Conservation (phyloP, 2,329 filamentous ascomycete genomes). For the Seiridium cupressi region DNA sequence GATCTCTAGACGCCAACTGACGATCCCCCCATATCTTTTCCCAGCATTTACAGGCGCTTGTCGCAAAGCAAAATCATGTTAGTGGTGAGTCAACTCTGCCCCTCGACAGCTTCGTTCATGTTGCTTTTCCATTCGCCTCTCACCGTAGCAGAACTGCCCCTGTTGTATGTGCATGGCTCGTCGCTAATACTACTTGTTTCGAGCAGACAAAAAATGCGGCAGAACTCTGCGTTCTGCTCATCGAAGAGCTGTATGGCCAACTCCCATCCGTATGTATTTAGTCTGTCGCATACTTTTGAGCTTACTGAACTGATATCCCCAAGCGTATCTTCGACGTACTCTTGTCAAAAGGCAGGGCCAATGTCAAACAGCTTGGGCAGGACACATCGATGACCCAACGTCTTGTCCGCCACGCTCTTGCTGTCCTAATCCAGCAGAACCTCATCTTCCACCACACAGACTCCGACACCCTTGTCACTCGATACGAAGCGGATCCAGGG, state of each 20-base stretch:
- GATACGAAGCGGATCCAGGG: slow-evolving; percentile 81
- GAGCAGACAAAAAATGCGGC: slow-evolving; percentile 69
- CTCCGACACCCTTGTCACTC: slow-evolving; percentile 59
- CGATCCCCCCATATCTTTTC: slow-evolving; percentile 11
- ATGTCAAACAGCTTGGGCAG: slow-evolving; percentile 65
- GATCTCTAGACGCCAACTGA: slow-evolving; percentile 71
- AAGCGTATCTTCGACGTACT: slow-evolving; percentile 85
- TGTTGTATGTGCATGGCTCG: background rate
- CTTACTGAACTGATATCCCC: background rate
- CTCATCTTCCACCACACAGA: slow-evolving; percentile 74
- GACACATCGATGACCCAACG: slow-evolving; percentile 71
- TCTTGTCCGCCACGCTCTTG: slow-evolving; percentile 78
- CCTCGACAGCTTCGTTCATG: background rate
- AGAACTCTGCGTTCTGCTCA: slow-evolving; percentile 86
- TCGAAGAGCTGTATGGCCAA: slow-evolving; percentile 88
- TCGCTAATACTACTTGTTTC: background rate
- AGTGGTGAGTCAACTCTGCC: slow-evolving; percentile 25
- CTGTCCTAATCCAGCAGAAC: slow-evolving; percentile 84
- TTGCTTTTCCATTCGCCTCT: too few species aligned
- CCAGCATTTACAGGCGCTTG: background rate
- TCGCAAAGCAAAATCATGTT: slow-evolving; percentile 22
- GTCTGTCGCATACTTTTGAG: too few species aligned
- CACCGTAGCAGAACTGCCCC: too few species aligned
- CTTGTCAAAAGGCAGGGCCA: slow-evolving; percentile 74
- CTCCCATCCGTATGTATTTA: slow-evolving; percentile 74